A percentile compares a stretch with the other conserved stretches of the same genome.
phyloP scores from a whole-genome alignment of 176 grass and related monocot species.

The Aegilops tauschii region DNA sequence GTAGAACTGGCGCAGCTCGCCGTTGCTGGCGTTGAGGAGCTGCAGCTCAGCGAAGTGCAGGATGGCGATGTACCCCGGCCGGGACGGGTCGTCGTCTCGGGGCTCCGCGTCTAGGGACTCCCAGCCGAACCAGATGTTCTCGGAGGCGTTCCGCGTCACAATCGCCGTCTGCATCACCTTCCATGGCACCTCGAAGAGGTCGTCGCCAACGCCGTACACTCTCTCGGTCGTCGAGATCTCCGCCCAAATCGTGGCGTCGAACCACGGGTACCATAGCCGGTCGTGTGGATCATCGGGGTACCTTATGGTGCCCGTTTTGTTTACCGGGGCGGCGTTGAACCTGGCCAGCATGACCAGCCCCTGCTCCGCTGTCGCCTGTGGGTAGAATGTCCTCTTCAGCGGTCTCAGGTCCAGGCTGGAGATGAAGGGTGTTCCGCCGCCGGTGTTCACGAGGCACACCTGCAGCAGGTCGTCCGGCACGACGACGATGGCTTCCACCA shows the following conservation, averaged over 20 bases:
- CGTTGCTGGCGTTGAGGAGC: conserved; percentile 11
- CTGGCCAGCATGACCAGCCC: conserved; percentile 20
- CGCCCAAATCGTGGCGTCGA: not conserved
- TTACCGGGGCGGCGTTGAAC: not conserved
- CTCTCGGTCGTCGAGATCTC: conserved; percentile 19
- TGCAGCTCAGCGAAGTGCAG: conserved; percentile 42
- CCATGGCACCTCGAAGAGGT: conserved; percentile 19
- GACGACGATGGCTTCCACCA: conserved; percentile 12
- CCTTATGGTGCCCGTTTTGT: not conserved
- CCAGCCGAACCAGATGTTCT: conserved; percentile 29
- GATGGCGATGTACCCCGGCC: conserved; percentile 7
- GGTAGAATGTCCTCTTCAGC: conserved; percentile 28
- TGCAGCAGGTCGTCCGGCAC: not conserved
- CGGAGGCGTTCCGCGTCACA: conserved; percentile 34
- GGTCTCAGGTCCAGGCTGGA: conserved; percentile 45
- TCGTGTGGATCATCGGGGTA: conserved; percentile 50
- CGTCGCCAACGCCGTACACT: not conserved
- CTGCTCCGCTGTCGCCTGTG: conserved; percentile 3
- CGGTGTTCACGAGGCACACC: not conserved
- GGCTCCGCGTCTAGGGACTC: not conserved
- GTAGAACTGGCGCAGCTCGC: conserved; percentile 31
- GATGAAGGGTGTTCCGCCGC: not conserved
- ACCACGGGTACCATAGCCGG: conserved; percentile 18
- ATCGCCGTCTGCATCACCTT: conserved; percentile 60
- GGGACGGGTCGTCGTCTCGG: not conserved